Evolutionary conservation across 139 green algal genomes (phyloP).

Genomic region (Axilococcus clingmanii): DNA sequence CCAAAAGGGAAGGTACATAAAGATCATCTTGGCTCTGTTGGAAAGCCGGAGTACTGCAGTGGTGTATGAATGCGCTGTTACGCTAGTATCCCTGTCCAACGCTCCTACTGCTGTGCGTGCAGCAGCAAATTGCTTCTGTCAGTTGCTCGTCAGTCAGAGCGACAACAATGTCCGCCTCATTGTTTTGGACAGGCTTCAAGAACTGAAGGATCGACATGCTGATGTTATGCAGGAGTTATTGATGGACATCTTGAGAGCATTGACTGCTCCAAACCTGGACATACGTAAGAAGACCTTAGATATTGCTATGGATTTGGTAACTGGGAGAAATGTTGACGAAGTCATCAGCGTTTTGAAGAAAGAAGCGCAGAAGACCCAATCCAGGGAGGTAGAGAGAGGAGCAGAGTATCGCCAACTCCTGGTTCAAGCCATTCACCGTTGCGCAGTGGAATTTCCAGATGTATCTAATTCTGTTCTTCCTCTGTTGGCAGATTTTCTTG

Average conservation of each 20-base stretch:
- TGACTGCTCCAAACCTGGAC: conserved; percentile 86
- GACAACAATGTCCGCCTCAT: conserved; percentile 99
- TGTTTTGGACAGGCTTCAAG: conserved; percentile 83
- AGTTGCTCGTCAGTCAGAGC: conserved; percentile 85
- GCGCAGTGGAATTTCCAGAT: conserved; percentile 91
- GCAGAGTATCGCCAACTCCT: conserved; percentile 92
- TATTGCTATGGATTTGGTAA: conserved; percentile 92
- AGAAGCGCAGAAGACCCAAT: conserved; percentile 92
- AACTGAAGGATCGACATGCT: conserved; percentile 68
- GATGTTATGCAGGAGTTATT: conserved; percentile 86
- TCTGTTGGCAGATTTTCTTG: conserved; percentile 97
- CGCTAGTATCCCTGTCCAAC: conserved; percentile 78
- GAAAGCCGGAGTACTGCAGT: conserved; percentile 71
- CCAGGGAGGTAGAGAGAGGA: conserved; percentile 72
- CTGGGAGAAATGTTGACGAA: conserved; percentile 76
- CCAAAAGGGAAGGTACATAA: conserved; percentile 96
- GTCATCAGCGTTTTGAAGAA: conserved; percentile 93
- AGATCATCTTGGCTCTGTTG: conserved; percentile 95
- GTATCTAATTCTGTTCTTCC: conserved; percentile 85
- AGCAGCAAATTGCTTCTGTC: conserved; percentile 94
- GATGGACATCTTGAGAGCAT: conserved; percentile 93
- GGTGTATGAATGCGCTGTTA: conserved; percentile 92
- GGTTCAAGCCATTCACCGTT: conserved; percentile 85
- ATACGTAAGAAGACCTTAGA: conserved; percentile 91
- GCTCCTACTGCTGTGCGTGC: conserved; percentile 91